Percentiles rank a stretch among this genome's conserved stretches.
phyloP scores from a whole-genome alignment of 2,329 filamentous ascomycete species.

The Fusarium virguliforme region DNA sequence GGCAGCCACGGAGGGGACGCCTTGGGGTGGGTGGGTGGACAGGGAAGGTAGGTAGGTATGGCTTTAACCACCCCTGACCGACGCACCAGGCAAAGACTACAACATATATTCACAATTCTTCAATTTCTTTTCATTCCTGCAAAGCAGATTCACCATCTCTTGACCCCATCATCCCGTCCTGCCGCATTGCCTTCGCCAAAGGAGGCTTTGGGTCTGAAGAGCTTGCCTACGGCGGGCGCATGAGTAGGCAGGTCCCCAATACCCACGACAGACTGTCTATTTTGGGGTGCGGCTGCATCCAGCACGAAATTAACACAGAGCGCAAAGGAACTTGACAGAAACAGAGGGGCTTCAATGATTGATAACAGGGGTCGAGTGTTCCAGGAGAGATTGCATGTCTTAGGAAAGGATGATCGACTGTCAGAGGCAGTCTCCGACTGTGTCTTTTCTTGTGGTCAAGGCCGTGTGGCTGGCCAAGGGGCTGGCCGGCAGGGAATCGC shows the following conservation, averaged over 20 bases:
- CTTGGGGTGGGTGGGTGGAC: not conserved
- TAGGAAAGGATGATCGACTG: not conserved
- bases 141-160: not conserved
- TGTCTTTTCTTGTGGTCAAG: not conserved
- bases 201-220: not conserved
- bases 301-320: not conserved
- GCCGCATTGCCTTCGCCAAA: not conserved
- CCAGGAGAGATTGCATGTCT: constrained; percentile 8
- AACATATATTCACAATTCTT: not conserved
- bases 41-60: not conserved
- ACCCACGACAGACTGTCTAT: not conserved
- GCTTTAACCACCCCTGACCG: not conserved
- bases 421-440: not conserved
- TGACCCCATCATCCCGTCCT: not conserved
- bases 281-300: not conserved
- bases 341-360: not conserved
- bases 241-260: not conserved
- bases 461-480: not conserved
- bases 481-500: not conserved
- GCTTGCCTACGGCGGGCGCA: not conserved
- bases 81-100: not conserved
- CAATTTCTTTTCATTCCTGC: not conserved
- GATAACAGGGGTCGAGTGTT: not conserved
- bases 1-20: not conserved
- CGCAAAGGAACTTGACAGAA: not conserved